Evolutionary conservation across 768 basidiomycete genomes (phyloP).

Genomic region (Paxillus involutus): DNA sequence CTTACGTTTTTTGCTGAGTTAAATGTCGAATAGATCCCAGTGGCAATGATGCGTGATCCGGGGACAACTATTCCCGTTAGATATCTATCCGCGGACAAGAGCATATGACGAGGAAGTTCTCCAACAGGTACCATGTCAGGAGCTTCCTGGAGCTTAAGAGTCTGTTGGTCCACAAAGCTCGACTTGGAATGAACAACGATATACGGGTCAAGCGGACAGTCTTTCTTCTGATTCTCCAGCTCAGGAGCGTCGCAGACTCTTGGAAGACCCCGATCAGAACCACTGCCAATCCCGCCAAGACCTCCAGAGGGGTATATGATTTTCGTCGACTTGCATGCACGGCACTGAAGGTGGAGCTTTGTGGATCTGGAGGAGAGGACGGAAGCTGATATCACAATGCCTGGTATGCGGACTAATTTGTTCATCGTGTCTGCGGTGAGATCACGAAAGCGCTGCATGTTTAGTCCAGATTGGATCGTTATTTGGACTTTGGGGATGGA

Average conservation of each 20-base stretch:
- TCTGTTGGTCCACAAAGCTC: conserved; percentile 93
- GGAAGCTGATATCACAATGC: conserved; percentile 97
- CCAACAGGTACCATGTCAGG: conserved; percentile 99
- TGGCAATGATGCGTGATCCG: conserved; percentile 92
- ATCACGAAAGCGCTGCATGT: conserved; percentile 91
- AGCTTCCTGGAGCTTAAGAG: conserved; percentile 95
- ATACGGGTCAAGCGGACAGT: conserved; percentile 96
- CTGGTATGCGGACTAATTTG: conserved; percentile 93
- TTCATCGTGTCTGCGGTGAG: conserved; percentile 94
- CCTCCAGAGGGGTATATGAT: conserved; percentile 75
- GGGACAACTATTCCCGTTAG: conserved; percentile 93
- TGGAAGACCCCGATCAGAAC: conserved; percentile 82
- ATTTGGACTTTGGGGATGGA: conserved; percentile 79
- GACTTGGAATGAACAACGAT: conserved; percentile 94
- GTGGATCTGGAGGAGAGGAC: conserved; percentile 92
- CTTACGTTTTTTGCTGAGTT: conserved; percentile 82
- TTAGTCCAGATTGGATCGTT: conserved; percentile 85
- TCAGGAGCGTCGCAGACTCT: conserved; percentile 83
- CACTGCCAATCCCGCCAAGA: conserved; percentile 84
- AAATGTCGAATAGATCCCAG: conserved; percentile 97
- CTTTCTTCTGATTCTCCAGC: conserved; percentile 83
- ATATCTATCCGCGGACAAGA: conserved; percentile 87
- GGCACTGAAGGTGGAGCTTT: conserved; percentile 89
- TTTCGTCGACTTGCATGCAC: conserved; percentile 81
- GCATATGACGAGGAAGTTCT: conserved; percentile 94